Evolutionary conservation across 371 early-diverging fungal genomes (phyloP).

Genomic region (Mucor sp.): DNA sequence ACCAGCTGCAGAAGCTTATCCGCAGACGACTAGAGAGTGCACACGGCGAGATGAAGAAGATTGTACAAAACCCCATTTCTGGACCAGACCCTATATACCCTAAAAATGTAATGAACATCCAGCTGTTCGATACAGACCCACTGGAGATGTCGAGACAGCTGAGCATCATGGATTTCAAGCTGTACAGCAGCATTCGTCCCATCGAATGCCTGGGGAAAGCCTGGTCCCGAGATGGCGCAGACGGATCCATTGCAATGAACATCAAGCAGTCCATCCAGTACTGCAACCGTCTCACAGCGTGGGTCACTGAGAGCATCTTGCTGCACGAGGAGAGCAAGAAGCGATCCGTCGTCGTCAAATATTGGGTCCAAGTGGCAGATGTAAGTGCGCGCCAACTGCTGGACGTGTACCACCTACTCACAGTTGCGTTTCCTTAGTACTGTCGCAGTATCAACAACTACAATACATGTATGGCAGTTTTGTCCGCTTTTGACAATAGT

Average conservation of each 20-base stretch:
- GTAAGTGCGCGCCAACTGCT: conserved; percentile 27
- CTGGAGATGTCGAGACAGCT: conserved; percentile 93
- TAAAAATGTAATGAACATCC: conserved; percentile 60
- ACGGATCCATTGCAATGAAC: conserved; percentile 54
- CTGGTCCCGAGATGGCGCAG: conserved; percentile 77
- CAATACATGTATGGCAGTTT: conserved; percentile 87
- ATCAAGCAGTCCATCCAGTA: conserved; percentile 78
- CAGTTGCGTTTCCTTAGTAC: conserved; percentile 27
- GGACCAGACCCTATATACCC: conserved; percentile 67
- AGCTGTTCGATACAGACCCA: conserved; percentile 85
- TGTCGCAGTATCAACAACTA: conserved; percentile 87
- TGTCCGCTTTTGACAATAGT: conserved; percentile 88
- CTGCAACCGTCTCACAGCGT: conserved; percentile 68
- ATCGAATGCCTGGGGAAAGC: conserved; percentile 89
- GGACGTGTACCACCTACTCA: not conserved
- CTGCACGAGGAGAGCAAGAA: conserved; percentile 76
- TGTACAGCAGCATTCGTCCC: conserved; percentile 81
- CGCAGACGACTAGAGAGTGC: conserved; percentile 66
- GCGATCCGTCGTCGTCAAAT: conserved; percentile 75
- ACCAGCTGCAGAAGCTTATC: conserved; percentile 69
- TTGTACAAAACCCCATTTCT: conserved; percentile 55
- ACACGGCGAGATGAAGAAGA: conserved; percentile 54
- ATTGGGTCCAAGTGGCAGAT: conserved; percentile 85
- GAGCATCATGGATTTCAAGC: conserved; percentile 81
- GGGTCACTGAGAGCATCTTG: conserved; percentile 84